phyloP scores from a whole-genome alignment of 1,284 basidiomycete species.

The Marasmius fiardii region DNA sequence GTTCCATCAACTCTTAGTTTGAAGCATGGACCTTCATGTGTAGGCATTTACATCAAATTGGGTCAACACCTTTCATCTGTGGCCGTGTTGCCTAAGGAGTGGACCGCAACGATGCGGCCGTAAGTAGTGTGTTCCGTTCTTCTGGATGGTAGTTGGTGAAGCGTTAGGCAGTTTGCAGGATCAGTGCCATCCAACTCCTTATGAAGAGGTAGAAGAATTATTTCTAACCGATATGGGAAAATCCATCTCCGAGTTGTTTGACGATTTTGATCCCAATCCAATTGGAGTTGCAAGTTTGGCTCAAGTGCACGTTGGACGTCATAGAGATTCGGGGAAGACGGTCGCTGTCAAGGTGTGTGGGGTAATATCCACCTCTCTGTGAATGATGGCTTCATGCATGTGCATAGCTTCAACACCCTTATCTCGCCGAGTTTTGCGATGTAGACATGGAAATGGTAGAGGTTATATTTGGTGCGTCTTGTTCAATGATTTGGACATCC shows the following conservation, averaged over 20 bases:
- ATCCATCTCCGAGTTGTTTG: constrained; percentile 65
- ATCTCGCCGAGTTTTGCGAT: constrained; percentile 88
- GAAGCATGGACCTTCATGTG: not conserved
- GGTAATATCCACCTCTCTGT: not conserved
- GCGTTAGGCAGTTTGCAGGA: constrained; percentile 63
- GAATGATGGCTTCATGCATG: not conserved
- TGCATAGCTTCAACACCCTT: constrained; percentile 85
- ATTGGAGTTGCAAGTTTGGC: constrained; percentile 94
- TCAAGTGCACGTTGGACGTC: constrained; percentile 88
- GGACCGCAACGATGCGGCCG: constrained; percentile 63
- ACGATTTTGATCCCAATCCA: constrained; percentile 85
- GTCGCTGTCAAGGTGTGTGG: constrained; percentile 86
- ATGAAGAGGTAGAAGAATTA: constrained; percentile 64
- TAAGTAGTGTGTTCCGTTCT: not conserved
- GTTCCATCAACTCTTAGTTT: not conserved
- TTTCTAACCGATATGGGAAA: constrained; percentile 74
- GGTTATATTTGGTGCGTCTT: constrained; percentile 57
- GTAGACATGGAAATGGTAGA: constrained; percentile 87
- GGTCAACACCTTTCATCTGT: constrained; percentile 74
- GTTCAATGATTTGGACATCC: not conserved
- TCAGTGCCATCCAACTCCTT: constrained; percentile 78
- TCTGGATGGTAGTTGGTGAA: constrained; percentile 48
- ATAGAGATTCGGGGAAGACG: constrained; percentile 64
- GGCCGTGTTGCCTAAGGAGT: constrained; percentile 76
- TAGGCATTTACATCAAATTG: constrained; percentile 89